Evolutionary conservation across 805 yeast genomes (phyloP).

Genomic region (Komagataella phaffii): DNA sequence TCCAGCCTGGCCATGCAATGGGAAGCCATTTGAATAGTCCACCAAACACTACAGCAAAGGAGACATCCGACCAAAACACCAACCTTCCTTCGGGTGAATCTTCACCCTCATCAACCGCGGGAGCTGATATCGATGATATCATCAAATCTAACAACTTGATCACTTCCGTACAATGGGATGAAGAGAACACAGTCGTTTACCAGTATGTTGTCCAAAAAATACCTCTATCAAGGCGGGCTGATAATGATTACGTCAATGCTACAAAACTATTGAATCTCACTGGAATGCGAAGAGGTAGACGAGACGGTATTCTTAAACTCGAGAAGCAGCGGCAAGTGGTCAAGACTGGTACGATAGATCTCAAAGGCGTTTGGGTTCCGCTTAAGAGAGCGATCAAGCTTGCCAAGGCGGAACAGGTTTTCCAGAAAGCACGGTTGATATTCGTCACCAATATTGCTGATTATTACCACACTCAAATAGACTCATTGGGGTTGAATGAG

Average conservation of each 20-base stretch:
- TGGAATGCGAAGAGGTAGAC: constrained; percentile 74
- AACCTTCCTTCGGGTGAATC: background rate
- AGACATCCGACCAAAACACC: background rate
- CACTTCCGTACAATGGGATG: constrained; percentile 52
- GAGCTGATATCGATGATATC: background rate
- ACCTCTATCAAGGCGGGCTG: constrained; percentile 60
- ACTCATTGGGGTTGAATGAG: background rate
- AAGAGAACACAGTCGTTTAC: constrained; percentile 72
- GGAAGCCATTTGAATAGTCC: background rate
- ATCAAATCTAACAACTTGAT: background rate
- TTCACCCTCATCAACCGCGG: background rate
- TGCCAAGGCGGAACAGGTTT: constrained; percentile 71
- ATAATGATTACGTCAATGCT: constrained; percentile 76
- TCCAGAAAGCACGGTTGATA: constrained; percentile 50
- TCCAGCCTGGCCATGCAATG: background rate
- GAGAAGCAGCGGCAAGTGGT: constrained; percentile 71
- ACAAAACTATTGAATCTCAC: constrained; percentile 74
- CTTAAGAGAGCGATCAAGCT: constrained; percentile 69
- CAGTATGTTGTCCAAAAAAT: constrained; percentile 78
- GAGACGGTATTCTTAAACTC: constrained; percentile 72
- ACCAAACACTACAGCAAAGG: background rate
- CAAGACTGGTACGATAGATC: constrained; percentile 76
- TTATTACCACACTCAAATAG: background rate
- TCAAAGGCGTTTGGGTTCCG: constrained; percentile 86
- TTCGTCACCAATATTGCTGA: constrained; percentile 30